phyloP scores from a whole-genome alignment of 257 asterid species.

The Osmanthus fragrans region DNA sequence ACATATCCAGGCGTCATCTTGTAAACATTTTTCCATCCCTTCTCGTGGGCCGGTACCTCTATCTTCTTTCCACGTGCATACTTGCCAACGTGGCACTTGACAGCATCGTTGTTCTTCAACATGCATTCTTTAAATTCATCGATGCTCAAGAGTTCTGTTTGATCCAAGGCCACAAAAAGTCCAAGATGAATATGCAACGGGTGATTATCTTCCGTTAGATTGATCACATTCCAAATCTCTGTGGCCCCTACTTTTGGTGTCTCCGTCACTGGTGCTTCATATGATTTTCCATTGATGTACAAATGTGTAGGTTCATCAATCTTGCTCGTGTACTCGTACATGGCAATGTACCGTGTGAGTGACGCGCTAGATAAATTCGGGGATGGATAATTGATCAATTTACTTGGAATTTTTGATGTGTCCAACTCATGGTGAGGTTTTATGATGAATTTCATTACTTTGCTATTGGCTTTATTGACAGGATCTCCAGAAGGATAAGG shows the following conservation, averaged over 20 bases:
- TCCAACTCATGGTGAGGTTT: slow-evolving; percentile 29
- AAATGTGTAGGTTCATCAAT: slow-evolving; percentile 64
- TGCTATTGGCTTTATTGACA: slow-evolving; percentile 52
- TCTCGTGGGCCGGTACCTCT: slow-evolving; percentile 54
- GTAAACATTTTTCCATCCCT: slow-evolving; percentile 87
- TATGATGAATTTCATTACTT: slow-evolving; percentile 73
- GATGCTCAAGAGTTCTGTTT: slow-evolving; percentile 39
- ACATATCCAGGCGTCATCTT: slow-evolving; percentile 74
- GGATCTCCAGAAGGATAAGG: slow-evolving; percentile 78
- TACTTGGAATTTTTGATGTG: slow-evolving; percentile 28
- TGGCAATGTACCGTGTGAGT: slow-evolving; percentile 60
- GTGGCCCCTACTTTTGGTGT: slow-evolving; percentile 63
- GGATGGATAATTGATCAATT: slow-evolving; percentile 45
- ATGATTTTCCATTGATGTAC: slow-evolving; percentile 68
- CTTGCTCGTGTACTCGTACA: slow-evolving; percentile 68
- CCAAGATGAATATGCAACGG: slow-evolving; percentile 85
- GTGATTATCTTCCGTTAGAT: slow-evolving; percentile 80
- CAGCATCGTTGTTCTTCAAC: slow-evolving; percentile 53
- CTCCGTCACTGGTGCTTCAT: slow-evolving; percentile 69
- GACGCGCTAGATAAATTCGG: slow-evolving; percentile 33
- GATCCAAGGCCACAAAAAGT: slow-evolving; percentile 60
- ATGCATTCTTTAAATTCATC: slow-evolving; percentile 66
- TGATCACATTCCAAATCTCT: slow-evolving; percentile 84
- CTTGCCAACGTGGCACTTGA: slow-evolving; percentile 44
- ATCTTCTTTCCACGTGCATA: slow-evolving; percentile 47